Evolutionary conservation across 352 stramenopile genomes (phyloP).

Genomic region (Nothophytophthora sp.): DNA sequence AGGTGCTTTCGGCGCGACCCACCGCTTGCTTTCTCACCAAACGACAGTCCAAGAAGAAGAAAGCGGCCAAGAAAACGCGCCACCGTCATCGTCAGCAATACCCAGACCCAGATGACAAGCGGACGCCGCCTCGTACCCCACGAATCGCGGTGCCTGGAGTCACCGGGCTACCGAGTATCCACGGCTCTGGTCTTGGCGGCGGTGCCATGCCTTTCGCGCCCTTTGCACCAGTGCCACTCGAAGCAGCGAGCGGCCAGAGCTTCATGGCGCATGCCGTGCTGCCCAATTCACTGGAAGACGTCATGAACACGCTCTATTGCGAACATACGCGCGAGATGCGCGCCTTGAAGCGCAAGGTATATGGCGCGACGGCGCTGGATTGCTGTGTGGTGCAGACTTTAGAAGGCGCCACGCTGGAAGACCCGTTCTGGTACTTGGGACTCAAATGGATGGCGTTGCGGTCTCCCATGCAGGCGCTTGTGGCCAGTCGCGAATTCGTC

Average conservation of each 20-base stretch:
- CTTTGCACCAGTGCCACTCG: constrained; percentile 19
- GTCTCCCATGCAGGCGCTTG: constrained; percentile 58
- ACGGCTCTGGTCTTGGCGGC: constrained; percentile 9
- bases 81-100: no score
- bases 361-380: constrained; percentile 59
- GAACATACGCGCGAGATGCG: constrained; percentile 61
- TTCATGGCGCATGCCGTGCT: constrained; percentile 65
- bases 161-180: constrained; percentile 26
- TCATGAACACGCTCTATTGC: constrained; percentile 62
- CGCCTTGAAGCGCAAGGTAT: constrained; percentile 35
- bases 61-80: constrained; percentile 13
- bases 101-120: constrained; percentile 23
- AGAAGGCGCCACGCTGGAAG: constrained; percentile 55
- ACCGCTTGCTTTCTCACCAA: constrained; percentile 65
- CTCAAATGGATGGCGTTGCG: constrained; percentile 76
- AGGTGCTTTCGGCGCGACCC: constrained; percentile 42
- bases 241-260: constrained; percentile 37
- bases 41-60: constrained; percentile 33
- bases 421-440: constrained; percentile 78
- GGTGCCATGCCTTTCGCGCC: constrained; percentile 11
- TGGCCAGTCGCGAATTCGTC: constrained; percentile 69
- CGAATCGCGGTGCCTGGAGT: constrained; percentile 21
- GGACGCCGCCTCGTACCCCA: constrained; percentile 9
- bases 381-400: constrained; percentile 65
- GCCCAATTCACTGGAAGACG: constrained; percentile 65